Conservation (phyloP, 1,284 basidiomycete species). For the Rhodotorula sp. region DNA sequence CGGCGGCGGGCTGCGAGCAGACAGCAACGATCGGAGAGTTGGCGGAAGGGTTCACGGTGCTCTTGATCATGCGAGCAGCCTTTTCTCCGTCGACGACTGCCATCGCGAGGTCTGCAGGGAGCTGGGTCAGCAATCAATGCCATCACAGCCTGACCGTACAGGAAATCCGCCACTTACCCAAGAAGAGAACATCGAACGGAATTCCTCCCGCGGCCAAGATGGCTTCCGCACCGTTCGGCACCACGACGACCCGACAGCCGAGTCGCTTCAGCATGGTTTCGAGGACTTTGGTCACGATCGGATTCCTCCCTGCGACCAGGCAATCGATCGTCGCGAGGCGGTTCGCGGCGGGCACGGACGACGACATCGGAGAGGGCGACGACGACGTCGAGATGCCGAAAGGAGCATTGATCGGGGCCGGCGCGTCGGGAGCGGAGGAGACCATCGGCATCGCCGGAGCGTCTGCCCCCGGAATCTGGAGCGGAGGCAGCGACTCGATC, state of each 20-base stretch:
- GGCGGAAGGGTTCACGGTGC: conserved; percentile 86
- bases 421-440: not conserved
- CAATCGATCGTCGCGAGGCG: conserved; percentile 65
- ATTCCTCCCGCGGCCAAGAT: conserved; percentile 93
- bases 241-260: conserved; percentile 89
- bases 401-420: not conserved
- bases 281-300: conserved; percentile 87
- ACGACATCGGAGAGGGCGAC: conserved; percentile 2
- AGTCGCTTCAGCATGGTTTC: conserved; percentile 87
- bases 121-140: conserved; percentile 36
- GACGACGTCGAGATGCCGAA: not conserved
- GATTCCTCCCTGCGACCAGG: conserved; percentile 94
- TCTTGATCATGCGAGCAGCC: conserved; percentile 88
- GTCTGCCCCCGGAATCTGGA: conserved; percentile 57
- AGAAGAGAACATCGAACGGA: conserved; percentile 55
- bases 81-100: conserved; percentile 79
- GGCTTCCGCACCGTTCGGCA: conserved; percentile 92
- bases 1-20: conserved; percentile 46
- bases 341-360: conserved; percentile 8
- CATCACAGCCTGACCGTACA: not conserved
- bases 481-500: conserved; percentile 40
- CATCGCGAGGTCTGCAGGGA: conserved; percentile 16
- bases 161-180: conserved; percentile 49
- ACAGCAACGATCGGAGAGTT: conserved; percentile 88
- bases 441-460: conserved; percentile 24